phyloP scores from a whole-genome alignment of 306 rosid genomes.

The Cyamopsis tetragonoloba region DNA sequence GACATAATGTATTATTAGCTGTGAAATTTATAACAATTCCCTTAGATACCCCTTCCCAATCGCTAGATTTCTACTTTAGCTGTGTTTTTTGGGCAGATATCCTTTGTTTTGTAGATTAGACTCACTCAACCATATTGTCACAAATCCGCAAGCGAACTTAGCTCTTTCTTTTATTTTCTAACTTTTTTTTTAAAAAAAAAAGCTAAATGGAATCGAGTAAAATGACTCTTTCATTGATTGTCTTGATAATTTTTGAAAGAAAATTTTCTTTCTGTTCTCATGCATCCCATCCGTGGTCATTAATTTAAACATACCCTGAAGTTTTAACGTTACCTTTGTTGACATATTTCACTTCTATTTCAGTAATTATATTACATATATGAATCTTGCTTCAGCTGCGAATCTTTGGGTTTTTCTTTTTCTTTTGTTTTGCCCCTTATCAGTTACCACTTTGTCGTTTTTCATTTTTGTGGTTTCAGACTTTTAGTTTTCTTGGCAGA shows the following conservation, averaged over 20 bases:
- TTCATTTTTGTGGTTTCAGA: neutral
- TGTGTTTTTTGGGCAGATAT: too few species aligned
- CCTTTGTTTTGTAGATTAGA: neutral
- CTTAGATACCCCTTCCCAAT: too few species aligned
- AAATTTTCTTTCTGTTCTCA: neutral
- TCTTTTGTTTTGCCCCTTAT: neutral
- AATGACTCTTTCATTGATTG: neutral
- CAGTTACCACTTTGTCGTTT: neutral
- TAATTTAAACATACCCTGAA: neutral
- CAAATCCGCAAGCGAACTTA: neutral
- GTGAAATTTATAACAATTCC: slow-evolving; percentile 14
- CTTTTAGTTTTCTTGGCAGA: neutral
- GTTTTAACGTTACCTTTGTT: slow-evolving; percentile 2
- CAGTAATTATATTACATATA: neutral
- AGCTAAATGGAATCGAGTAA: neutral
- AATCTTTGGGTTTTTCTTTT: neutral
- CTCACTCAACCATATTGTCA: neutral
- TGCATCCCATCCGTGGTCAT: neutral
- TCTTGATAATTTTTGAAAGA: neutral
- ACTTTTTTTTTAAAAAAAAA: too few species aligned
- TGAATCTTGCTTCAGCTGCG: neutral
- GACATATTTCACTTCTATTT: neutral
- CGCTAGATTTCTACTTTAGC: too few species aligned
- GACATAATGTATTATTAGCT: slow-evolving; percentile 25
- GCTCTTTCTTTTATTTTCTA: too few species aligned